A percentile compares a stretch with the other conserved stretches of the same genome.
These are phyloP conservation scores for Uronychia setigera DNA, from an alignment of 73 alveolate species.

Conservation along the genomic window DNA sequence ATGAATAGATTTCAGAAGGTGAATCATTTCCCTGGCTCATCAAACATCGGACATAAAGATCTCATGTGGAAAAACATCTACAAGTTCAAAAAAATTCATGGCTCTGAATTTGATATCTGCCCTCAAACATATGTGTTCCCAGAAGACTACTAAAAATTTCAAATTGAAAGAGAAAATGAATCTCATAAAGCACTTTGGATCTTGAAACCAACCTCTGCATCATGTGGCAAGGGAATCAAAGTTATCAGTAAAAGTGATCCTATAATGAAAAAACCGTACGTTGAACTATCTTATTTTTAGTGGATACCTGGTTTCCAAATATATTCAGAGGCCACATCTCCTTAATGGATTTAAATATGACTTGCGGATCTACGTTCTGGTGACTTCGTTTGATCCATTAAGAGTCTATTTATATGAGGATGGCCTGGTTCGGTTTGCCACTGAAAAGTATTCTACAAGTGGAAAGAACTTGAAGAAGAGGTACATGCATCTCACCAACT, in stretches of 20 bases:
- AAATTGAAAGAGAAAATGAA: constrained; percentile 11
- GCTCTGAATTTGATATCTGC: constrained; percentile 17
- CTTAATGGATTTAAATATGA: constrained; percentile 69
- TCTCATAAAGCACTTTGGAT: constrained; percentile 52
- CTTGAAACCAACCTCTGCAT: constrained; percentile 67
- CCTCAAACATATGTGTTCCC: constrained; percentile 38
- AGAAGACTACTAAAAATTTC: constrained; percentile 8
- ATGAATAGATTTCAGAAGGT: constrained; percentile 74
- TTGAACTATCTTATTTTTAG: not conserved
- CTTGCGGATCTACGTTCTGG: constrained; percentile 73
- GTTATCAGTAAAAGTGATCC: constrained; percentile 27
- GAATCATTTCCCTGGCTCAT: constrained; percentile 92
- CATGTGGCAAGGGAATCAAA: constrained; percentile 79
- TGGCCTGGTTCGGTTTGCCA: constrained; percentile 71
- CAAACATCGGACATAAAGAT: constrained; percentile 92
- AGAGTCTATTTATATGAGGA: constrained; percentile 58
- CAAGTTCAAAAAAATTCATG: constrained; percentile 63
- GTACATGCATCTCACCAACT: constrained; percentile 77
- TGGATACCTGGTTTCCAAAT: constrained; percentile 36
- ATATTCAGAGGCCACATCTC: constrained; percentile 68
- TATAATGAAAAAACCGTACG: constrained; percentile 42
- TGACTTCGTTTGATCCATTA: constrained; percentile 70
- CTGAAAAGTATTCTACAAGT: constrained; percentile 58
- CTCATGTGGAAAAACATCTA: constrained; percentile 79
- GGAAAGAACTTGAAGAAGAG: constrained; percentile 33